Evolutionary conservation across 2,329 filamentous ascomycete species (phyloP).

Genomic region (Dothideomycetidae sp.): DNA sequence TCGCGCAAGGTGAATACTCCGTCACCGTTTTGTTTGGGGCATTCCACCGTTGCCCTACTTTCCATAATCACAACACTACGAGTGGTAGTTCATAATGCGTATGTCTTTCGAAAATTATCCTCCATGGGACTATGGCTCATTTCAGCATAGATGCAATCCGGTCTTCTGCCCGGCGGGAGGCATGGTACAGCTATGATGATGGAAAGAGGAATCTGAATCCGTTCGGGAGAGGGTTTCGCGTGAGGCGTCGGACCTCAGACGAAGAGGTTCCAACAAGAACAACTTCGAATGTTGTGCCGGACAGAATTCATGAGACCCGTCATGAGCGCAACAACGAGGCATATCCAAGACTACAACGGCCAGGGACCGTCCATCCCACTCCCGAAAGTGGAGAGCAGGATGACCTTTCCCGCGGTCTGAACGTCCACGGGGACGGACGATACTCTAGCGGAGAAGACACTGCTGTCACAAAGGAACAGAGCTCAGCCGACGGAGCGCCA

Average conservation of each 20-base stretch:
- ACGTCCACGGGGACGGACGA: not conserved
- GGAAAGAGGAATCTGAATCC: slow-evolving; percentile 12
- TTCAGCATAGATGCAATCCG: slow-evolving; percentile 12
- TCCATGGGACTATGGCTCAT: slow-evolving; percentile 9
- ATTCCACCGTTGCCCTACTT: too few relatives aligned
- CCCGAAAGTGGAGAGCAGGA: too few relatives aligned
- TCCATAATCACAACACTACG: not conserved
- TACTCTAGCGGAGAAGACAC: not conserved
- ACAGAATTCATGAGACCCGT: too few relatives aligned
- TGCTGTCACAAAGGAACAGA: not conserved
- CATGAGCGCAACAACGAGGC: slow-evolving; percentile 7
- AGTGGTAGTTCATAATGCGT: slow-evolving; percentile 10
- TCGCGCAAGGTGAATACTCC: too few relatives aligned
- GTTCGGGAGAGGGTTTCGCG: slow-evolving; percentile 10
- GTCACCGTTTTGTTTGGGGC: too few relatives aligned
- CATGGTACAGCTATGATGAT: slow-evolving; percentile 12
- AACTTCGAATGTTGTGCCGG: too few relatives aligned
- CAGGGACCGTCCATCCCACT: too few relatives aligned
- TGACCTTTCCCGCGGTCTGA: too few relatives aligned
- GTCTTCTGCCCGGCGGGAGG: slow-evolving; percentile 12
- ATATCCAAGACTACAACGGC: slow-evolving; percentile 11
- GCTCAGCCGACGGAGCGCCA: slow-evolving; percentile 1
- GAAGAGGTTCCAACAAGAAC: too few relatives aligned
- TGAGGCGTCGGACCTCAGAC: too few relatives aligned
- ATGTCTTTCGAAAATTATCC: slow-evolving; percentile 1